These are phyloP conservation scores for Ophiostoma novo-ulmi DNA, from an alignment of 2,329 filamentous ascomycete genomes.

Conservation along the genomic window DNA sequence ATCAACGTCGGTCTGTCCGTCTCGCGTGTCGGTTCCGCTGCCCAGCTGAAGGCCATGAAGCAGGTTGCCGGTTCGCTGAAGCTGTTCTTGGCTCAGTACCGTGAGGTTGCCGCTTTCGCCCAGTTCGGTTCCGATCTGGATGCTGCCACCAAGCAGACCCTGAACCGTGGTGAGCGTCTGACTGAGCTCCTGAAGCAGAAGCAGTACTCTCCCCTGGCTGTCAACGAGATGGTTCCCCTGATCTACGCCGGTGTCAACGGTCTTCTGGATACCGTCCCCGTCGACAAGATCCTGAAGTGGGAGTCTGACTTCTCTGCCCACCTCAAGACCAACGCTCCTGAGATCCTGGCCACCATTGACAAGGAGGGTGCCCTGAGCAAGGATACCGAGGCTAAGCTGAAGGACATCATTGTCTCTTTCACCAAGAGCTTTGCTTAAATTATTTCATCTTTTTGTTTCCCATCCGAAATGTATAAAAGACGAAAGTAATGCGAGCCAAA, in stretches of 20 bases:
- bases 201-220: constrained; percentile 97
- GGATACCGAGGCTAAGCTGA: constrained; percentile 78
- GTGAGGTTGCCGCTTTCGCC: constrained; percentile 98
- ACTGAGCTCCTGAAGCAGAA: constrained; percentile 99
- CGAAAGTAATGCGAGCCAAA: constrained; percentile 12
- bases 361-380: constrained; percentile 96
- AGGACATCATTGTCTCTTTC: constrained; percentile 71
- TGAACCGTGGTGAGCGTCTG: constrained; percentile 94
- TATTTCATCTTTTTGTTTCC: not conserved
- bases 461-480: constrained; percentile 11
- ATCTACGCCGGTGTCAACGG: constrained; percentile 99
- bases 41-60: constrained; percentile 99
- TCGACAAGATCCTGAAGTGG: constrained; percentile 87
- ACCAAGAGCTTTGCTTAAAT: constrained; percentile 79
- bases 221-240: constrained; percentile 99
- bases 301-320: constrained; percentile 91
- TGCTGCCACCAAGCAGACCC: constrained; percentile 97
- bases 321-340: constrained; percentile 84
- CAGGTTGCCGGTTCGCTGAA: constrained; percentile 99
- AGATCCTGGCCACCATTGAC: constrained; percentile 79
- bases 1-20: constrained; percentile 99
- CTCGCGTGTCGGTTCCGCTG: constrained; percentile 98
- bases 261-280: constrained; percentile 81
- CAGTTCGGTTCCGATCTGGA: constrained; percentile 99
- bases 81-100: constrained; percentile 99